phyloP scores from a whole-genome alignment of 495 filamentous ascomycete species.

The Sphaerosporella brunnea region DNA sequence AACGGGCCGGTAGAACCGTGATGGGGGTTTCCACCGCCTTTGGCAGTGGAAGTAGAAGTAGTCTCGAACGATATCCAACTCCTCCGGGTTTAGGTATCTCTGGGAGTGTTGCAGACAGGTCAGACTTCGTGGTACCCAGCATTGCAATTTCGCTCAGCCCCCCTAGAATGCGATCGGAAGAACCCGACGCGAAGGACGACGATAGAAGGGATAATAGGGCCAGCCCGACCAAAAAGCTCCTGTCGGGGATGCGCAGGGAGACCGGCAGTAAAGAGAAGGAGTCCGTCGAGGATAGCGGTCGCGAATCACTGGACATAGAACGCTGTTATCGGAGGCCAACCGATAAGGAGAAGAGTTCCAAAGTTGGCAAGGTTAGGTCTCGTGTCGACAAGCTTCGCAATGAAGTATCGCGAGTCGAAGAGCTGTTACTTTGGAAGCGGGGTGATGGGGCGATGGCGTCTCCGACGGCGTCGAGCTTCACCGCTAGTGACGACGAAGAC shows the following conservation, averaged over 20 bases:
- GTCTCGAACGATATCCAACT: constrained; percentile 11
- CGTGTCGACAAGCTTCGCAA: constrained; percentile 24
- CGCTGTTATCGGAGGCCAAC: neutral
- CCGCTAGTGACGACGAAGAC: constrained; percentile 19
- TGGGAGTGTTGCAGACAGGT: constrained; percentile 8
- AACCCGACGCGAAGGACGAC: constrained; percentile 8
- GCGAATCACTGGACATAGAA: constrained; percentile 17
- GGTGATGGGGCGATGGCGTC: constrained; percentile 13
- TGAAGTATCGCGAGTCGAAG: constrained; percentile 22
- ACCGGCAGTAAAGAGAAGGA: constrained; percentile 2
- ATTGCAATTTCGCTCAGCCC: constrained; percentile 24
- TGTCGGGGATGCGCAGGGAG: constrained; percentile 18
- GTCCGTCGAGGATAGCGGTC: constrained; percentile 10
- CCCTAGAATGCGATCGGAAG: constrained; percentile 11
- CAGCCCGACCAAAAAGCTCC: constrained; percentile 20
- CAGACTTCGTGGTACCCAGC: constrained; percentile 21
- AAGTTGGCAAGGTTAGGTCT: constrained; percentile 14
- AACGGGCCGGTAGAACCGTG: neutral
- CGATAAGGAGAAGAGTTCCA: constrained; percentile 8
- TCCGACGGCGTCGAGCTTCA: constrained; percentile 19
- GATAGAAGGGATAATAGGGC: constrained; percentile 8
- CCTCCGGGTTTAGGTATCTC: neutral
- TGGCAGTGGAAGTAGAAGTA: constrained; percentile 15
- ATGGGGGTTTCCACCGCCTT: constrained; percentile 11
- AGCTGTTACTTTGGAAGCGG: constrained; percentile 14